Evolutionary conservation across 495 filamentous ascomycete species (phyloP).

Genomic region (Lophiotrema nucula): DNA sequence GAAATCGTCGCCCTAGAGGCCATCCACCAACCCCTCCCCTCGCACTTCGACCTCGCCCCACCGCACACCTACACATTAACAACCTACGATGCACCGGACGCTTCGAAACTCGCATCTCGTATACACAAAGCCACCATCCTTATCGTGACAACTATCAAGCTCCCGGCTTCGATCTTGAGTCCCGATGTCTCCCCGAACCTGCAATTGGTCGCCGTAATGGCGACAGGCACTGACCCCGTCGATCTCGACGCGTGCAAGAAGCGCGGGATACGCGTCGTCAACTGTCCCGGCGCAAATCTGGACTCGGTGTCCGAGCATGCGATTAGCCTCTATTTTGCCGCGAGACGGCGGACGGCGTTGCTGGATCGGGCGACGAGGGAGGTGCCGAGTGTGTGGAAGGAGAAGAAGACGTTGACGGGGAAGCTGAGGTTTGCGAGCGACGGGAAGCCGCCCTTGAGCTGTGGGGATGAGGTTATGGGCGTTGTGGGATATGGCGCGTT

Average conservation of each 20-base stretch:
- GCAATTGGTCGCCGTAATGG: conserved; percentile 50
- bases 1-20: conserved; percentile 51
- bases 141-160: conserved; percentile 44
- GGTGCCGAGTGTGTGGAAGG: conserved; percentile 26
- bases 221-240: conserved; percentile 54
- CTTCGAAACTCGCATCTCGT: conserved; percentile 39
- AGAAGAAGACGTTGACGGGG: conserved; percentile 29
- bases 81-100: conserved; percentile 24
- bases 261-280: conserved; percentile 46
- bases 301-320: conserved; percentile 56
- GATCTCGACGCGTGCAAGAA: conserved; percentile 48
- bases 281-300: conserved; percentile 48
- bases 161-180: conserved; percentile 43
- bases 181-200: conserved; percentile 40
- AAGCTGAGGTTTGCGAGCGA: conserved; percentile 32
- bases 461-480: conserved; percentile 48
- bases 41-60: conserved; percentile 41
- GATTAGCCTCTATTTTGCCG: conserved; percentile 54
- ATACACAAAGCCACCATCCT: conserved; percentile 51
- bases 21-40: conserved; percentile 47
- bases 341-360: conserved; percentile 48
- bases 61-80: conserved; percentile 44
- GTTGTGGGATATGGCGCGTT: conserved; percentile 56
- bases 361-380: conserved; percentile 44
- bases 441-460: conserved; percentile 45